Evolutionary conservation across 352 stramenopile species (phyloP).

Genomic region (Pythium sukuiense): DNA sequence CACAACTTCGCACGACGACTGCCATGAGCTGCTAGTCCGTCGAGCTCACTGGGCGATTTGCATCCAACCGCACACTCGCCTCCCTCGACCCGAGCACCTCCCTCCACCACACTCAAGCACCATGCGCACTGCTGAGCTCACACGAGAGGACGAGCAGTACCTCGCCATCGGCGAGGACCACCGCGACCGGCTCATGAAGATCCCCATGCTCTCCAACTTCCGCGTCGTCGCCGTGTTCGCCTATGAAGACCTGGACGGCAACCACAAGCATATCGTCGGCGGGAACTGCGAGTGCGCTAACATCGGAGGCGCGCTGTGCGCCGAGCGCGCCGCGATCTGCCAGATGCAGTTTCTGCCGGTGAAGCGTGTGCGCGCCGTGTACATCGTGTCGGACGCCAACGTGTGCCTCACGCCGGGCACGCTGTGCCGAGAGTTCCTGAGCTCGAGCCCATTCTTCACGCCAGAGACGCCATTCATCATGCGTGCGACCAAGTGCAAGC

Average conservation of each 20-base stretch:
- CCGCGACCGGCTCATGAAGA: conserved; percentile 38
- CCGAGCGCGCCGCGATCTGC: conserved; percentile 80
- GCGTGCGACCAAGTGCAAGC: conserved; percentile 52
- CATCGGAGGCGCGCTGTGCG: conserved; percentile 83
- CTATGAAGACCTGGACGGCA: conserved; percentile 54
- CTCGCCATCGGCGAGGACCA: conserved; percentile 46
- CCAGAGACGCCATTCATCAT: conserved; percentile 63
- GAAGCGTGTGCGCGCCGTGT: conserved; percentile 56
- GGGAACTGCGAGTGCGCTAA: conserved; percentile 88
- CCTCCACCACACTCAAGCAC: conserved; percentile 5
- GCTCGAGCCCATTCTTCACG: conserved; percentile 54
- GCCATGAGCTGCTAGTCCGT: neutral
- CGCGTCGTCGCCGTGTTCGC: conserved; percentile 53
- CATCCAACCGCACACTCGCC: conserved; percentile 9
- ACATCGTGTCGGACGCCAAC: conserved; percentile 84
- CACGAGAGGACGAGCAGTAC: conserved; percentile 44
- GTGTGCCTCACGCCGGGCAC: conserved; percentile 82
- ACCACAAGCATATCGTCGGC: conserved; percentile 57
- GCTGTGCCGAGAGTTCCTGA: conserved; percentile 89
- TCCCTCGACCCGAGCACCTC: conserved; percentile 4
- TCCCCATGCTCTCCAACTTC: conserved; percentile 43
- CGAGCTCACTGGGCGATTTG: conserved; percentile 15
- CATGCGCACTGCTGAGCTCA: conserved; percentile 49
- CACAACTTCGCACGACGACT: conserved; percentile 3
- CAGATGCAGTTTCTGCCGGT: conserved; percentile 71